Conservation (phyloP, 2,329 filamentous ascomycete genomes). For the Nectriaceae sp. region DNA sequence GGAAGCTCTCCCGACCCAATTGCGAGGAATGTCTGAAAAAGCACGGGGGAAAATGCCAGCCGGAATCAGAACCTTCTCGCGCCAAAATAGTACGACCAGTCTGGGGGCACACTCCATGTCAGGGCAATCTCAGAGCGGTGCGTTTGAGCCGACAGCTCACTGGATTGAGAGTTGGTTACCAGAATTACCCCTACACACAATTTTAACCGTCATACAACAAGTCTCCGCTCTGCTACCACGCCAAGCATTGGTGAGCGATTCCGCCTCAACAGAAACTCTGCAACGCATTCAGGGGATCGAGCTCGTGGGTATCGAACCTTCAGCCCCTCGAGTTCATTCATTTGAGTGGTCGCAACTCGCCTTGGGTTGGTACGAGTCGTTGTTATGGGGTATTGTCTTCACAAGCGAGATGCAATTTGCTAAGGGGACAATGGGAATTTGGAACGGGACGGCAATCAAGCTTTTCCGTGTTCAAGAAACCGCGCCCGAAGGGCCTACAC, state of each 20-base stretch:
- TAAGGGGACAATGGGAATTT: slow-evolving; percentile 86
- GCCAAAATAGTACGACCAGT: slow-evolving; percentile 87
- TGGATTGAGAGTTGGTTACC: slow-evolving; percentile 98
- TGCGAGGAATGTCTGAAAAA: slow-evolving; percentile 95
- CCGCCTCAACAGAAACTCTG: slow-evolving; percentile 48
- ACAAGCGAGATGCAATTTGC: slow-evolving; percentile 84
- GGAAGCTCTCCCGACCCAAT: slow-evolving; percentile 78
- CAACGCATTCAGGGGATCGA: slow-evolving; percentile 60
- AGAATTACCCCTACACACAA: slow-evolving; percentile 84
- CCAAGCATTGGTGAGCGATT: slow-evolving; percentile 46
- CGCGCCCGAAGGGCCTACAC: slow-evolving; percentile 73
- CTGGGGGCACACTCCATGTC: slow-evolving; percentile 66
- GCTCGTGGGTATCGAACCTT: slow-evolving; percentile 73
- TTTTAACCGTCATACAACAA: slow-evolving; percentile 74
- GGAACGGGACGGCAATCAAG: slow-evolving; percentile 87
- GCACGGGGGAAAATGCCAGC: slow-evolving; percentile 94
- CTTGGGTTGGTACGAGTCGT: slow-evolving; percentile 92
- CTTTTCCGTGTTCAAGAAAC: slow-evolving; percentile 90
- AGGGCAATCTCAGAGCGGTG: slow-evolving; percentile 55
- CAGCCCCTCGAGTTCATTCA: slow-evolving; percentile 75
- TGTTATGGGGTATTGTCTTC: slow-evolving; percentile 93
- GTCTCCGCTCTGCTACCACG: slow-evolving; percentile 58
- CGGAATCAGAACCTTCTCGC: slow-evolving; percentile 77
- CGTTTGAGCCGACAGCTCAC: slow-evolving; percentile 75
- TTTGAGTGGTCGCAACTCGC: slow-evolving; percentile 94